These are phyloP conservation scores for Metschnikowia picachoensis DNA, from an alignment of 805 yeast genomes.

Conservation along the genomic window DNA sequence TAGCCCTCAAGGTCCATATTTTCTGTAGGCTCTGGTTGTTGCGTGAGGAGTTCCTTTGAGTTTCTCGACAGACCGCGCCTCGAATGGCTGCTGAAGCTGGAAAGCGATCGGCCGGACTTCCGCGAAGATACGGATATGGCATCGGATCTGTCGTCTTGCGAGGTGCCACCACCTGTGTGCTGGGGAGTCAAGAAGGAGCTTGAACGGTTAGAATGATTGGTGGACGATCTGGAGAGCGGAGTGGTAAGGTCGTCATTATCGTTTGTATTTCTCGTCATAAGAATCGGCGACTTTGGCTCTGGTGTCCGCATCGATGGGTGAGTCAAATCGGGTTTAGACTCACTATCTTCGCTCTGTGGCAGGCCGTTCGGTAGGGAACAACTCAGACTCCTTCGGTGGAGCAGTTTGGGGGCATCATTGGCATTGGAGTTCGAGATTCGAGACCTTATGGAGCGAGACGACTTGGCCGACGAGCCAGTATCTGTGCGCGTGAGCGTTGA, in stretches of 20 bases:
- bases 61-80: slow-evolving; percentile 14
- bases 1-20: slow-evolving; percentile 71
- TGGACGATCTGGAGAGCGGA: slow-evolving; percentile 21
- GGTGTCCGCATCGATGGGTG: slow-evolving; percentile 49
- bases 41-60: slow-evolving; percentile 10
- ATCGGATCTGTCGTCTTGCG: slow-evolving; percentile 16
- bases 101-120: slow-evolving; percentile 17
- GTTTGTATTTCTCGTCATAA: slow-evolving; percentile 50
- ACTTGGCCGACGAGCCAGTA: slow-evolving; percentile 48
- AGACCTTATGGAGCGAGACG: slow-evolving; percentile 45
- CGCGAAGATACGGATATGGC: slow-evolving; percentile 17
- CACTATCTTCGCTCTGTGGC: slow-evolving; percentile 20
- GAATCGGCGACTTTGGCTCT: slow-evolving; percentile 71
- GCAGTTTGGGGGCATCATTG: slow-evolving; percentile 26
- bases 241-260: slow-evolving; percentile 24
- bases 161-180: slow-evolving; percentile 16
- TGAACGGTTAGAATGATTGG: slow-evolving; percentile 16
- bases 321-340: slow-evolving; percentile 20
- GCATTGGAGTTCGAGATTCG: slow-evolving; percentile 22
- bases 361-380: slow-evolving; percentile 18
- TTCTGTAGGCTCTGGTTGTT: slow-evolving; percentile 14
- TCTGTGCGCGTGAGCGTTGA: slow-evolving; percentile 53
- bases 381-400: slow-evolving; percentile 30
- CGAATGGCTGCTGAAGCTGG: slow-evolving; percentile 13
- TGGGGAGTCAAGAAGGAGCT: slow-evolving; percentile 15